phyloP scores from a whole-genome alignment of 768 basidiomycete species.

The Dentipellis fragilis region DNA sequence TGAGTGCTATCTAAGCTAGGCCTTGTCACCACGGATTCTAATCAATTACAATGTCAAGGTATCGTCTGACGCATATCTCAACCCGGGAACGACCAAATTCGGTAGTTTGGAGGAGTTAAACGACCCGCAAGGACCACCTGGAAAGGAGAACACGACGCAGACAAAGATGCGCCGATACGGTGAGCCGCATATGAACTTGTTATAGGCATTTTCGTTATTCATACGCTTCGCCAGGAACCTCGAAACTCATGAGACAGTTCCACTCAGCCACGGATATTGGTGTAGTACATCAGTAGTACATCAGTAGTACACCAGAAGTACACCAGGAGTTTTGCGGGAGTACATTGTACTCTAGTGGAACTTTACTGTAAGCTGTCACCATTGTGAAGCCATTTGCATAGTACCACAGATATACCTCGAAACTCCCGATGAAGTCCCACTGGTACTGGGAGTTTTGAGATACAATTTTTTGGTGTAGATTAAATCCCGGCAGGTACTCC shows the following conservation, averaged over 20 bases:
- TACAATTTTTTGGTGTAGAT: no score
- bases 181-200: not conserved
- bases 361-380: no score
- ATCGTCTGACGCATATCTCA: not conserved
- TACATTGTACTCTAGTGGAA: no score
- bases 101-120: not conserved
- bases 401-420: no score
- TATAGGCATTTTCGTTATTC: not conserved
- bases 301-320: no score
- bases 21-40: constrained; percentile 40
- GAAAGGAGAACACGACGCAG: not conserved
- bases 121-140: not conserved
- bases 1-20: constrained; percentile 20
- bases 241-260: not conserved
- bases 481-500: no score
- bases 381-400: no score
- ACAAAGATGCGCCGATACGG: not conserved
- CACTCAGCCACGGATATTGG: no score
- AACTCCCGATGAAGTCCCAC: no score
- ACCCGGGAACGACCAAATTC: not conserved
- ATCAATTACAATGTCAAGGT: constrained; percentile 32
- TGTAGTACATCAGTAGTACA: no score
- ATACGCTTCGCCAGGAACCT: not conserved
- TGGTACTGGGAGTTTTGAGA: no score
- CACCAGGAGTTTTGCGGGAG: no score